These are phyloP conservation scores for Centrapalus pauciflorus DNA, from an alignment of 129 eudicot species.

Conservation along the genomic window DNA sequence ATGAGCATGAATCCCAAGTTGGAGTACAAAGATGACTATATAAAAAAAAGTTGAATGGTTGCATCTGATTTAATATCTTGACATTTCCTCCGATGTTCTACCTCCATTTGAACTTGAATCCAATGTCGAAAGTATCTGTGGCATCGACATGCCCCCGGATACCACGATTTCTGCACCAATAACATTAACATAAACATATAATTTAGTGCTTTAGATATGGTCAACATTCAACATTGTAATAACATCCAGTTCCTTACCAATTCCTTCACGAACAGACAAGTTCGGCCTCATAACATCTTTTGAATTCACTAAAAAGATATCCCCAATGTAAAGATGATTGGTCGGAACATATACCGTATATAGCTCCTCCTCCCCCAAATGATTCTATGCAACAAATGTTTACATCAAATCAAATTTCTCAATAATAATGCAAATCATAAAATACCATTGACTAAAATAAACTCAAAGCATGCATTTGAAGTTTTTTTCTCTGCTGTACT, in stretches of 20 bases:
- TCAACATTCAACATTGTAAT: neutral
- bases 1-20: too few relatives aligned
- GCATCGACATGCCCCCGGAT: constrained; percentile 99
- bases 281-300: constrained; percentile 75
- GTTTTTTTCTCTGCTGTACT: too few relatives aligned
- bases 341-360: constrained; percentile 81
- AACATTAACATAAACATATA: neutral
- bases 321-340: constrained; percentile 84
- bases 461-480: too few relatives aligned
- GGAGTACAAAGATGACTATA: too few relatives aligned
- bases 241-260: constrained; percentile 41
- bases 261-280: constrained; percentile 88
- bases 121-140: constrained; percentile 71
- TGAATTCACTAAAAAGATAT: constrained; percentile 62
- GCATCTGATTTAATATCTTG: constrained; percentile 27
- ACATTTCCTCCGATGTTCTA: constrained; percentile 31
- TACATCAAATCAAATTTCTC: neutral
- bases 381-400: constrained; percentile 34
- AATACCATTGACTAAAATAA: neutral
- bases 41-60: too few relatives aligned
- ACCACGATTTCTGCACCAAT: constrained; percentile 82
- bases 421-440: neutral
- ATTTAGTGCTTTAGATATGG: neutral
- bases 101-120: constrained; percentile 59
- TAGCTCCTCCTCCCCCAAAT: constrained; percentile 73